Percentiles rank a stretch among this genome's conserved stretches.
phyloP scores from a whole-genome alignment of 208 protist genomes.

The Leishmania martiniquensis region DNA sequence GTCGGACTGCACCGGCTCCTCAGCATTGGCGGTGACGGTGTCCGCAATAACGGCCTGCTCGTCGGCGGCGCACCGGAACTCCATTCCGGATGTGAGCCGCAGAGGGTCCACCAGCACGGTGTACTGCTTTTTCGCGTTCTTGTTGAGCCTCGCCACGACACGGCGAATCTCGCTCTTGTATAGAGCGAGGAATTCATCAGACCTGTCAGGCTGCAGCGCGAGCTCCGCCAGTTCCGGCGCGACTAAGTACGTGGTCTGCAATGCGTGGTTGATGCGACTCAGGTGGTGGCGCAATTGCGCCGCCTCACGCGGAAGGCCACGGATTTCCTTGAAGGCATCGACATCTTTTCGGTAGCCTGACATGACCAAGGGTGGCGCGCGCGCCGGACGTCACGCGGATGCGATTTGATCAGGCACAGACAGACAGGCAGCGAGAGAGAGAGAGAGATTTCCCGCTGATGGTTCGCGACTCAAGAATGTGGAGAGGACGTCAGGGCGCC shows the following conservation, averaged over 20 bases:
- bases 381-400: background rate
- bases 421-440: too few species aligned
- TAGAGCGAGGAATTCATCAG: slow-evolving; percentile 65
- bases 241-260: slow-evolving; percentile 76
- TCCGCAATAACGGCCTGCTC: background rate
- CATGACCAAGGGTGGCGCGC: slow-evolving; percentile 2
- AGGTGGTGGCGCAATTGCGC: slow-evolving; percentile 64
- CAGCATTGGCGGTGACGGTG: background rate
- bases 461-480: background rate
- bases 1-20: slow-evolving; percentile 5
- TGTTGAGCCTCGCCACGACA: slow-evolving; percentile 66
- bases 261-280: slow-evolving; percentile 69
- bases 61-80: slow-evolving; percentile 27
- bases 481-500: background rate
- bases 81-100: slow-evolving; percentile 53
- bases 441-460: background rate
- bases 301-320: slow-evolving; percentile 56
- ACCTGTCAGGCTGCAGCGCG: slow-evolving; percentile 59
- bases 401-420: too few species aligned
- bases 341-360: slow-evolving; percentile 30
- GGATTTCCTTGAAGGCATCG: slow-evolving; percentile 80
- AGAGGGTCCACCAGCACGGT: slow-evolving; percentile 68
- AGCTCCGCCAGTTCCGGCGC: slow-evolving; percentile 62
- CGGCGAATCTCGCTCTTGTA: slow-evolving; percentile 72
- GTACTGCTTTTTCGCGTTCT: slow-evolving; percentile 46